Base-by-base conservation (phyloP, 768 basidiomycete genomes). In the Tylopilus balloui region DNA sequence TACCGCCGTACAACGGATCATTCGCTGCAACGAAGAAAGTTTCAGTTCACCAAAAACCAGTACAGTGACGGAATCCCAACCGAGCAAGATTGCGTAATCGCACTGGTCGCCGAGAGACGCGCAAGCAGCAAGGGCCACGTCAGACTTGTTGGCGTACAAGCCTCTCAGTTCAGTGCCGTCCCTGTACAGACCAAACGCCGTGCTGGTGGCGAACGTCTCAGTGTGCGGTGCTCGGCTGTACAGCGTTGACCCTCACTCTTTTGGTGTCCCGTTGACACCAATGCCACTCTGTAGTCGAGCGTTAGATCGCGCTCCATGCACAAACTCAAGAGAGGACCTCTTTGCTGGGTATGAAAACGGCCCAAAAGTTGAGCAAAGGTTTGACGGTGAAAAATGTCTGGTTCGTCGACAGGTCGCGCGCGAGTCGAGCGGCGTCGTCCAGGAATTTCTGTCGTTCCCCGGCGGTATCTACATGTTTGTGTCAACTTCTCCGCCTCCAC, bases 311-410 rank as follows among this genome's bases (percentile, higher is more conserved):
- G 9, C 15, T 15, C 45, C 84, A 58, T 17, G 43, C 15, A 50
- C 28, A 34, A 24, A n/a, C 17, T 47, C 3, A 5, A 19, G 23
- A 32, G 37, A 84, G n/a, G 34, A 34, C 88, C 74, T 88, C 84
- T 51, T 75, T 75, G 62, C 88, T 89, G 1, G 88, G 81, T 17
- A 83, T 72, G 55, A 87, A 89, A 0, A 84, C 84, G 6, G 83
- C 87, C 85, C 86, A 91, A 55, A 89, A 87, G 60, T 89, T 90
- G 54, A 90, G 67, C 39, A 89, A 69, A 3, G 86, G 86, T 56
- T 78, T 78, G 17, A 91, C 86, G 0, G 85, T 82, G 52, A 83
- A 75, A 63, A 88, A 89, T 0, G 88, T 88, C 54, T 86, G 83
- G 58, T 88, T 88, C 24, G 74, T 67, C 2, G 87, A 81, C 28